Evolutionary conservation across 2,329 filamentous ascomycete species (phyloP).

Genomic region (Alternaria brassicae): DNA sequence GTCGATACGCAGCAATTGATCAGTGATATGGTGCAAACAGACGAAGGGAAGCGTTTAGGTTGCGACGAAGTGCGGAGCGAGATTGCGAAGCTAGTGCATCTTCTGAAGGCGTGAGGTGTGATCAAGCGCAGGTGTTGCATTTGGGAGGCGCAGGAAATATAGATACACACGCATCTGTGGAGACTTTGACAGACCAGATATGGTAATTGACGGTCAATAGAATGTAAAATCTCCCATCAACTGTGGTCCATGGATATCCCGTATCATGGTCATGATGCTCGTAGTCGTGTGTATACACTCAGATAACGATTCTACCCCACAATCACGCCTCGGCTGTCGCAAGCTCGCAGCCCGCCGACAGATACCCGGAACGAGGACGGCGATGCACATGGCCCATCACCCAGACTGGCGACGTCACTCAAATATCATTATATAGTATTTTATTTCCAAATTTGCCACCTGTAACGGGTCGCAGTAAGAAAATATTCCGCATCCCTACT

Average conservation of each 20-base stretch:
- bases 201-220: not conserved
- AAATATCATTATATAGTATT: slow-evolving; percentile 4
- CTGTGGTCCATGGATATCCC: not conserved
- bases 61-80: slow-evolving; percentile 42
- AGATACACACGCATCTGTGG: not conserved
- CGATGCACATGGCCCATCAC: rapidly evolving
- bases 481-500: slow-evolving; percentile 45
- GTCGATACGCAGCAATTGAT: slow-evolving; percentile 36
- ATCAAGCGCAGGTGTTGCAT: not conserved
- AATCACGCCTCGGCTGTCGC: not conserved
- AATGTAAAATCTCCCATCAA: not conserved
- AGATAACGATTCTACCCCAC: not conserved
- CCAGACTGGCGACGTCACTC: rapidly evolving
- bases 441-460: slow-evolving; percentile 26
- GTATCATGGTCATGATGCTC: not conserved
- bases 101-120: slow-evolving; percentile 16
- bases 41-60: slow-evolving; percentile 38
- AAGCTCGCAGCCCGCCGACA: not conserved
- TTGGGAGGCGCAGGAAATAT: not conserved
- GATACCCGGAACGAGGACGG: too few species aligned
- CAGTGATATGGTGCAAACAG: slow-evolving; percentile 40
- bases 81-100: slow-evolving; percentile 29
- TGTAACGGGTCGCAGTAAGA: slow-evolving; percentile 47
- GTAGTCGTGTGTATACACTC: not conserved
- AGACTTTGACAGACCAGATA: not conserved